Evolutionary conservation across 2,329 filamentous ascomycete genomes (phyloP).

Genomic region (Orbilia oligospora): DNA sequence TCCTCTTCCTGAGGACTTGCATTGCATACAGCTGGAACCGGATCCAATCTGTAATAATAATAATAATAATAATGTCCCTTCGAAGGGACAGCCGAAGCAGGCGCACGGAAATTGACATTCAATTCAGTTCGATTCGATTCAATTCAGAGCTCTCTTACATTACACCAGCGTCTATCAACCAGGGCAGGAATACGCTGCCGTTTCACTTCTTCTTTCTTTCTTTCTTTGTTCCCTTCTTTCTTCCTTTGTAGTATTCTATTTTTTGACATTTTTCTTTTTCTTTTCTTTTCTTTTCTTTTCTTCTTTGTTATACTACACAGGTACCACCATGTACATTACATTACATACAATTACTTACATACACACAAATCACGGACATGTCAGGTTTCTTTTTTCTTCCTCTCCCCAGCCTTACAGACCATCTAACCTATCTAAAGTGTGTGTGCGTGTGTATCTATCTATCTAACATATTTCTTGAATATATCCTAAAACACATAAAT

Average conservation of each 20-base stretch:
- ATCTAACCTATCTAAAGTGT: too few relatives aligned
- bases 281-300: neutral
- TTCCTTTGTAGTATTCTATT: too few relatives aligned
- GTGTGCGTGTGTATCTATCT: too few relatives aligned
- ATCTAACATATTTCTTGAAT: too few relatives aligned
- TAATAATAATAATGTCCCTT: too few relatives aligned
- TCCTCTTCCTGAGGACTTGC: too few relatives aligned
- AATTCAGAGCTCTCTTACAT: constrained; percentile 7
- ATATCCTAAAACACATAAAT: too few relatives aligned
- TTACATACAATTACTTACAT: neutral
- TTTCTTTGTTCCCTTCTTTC: neutral
- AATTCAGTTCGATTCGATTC: too few relatives aligned
- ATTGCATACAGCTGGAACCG: too few relatives aligned
- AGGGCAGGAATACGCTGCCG: constrained; percentile 9
- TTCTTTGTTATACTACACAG: constrained; percentile 1
- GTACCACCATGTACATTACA: constrained; percentile 33
- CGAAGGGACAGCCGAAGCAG: constrained; percentile 39
- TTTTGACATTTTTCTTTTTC: too few relatives aligned
- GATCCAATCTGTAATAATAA: too few relatives aligned
- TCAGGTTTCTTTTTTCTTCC: neutral
- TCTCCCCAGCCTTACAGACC: constrained; percentile 9
- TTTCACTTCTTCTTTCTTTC: constrained; percentile 4
- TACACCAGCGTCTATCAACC: neutral
- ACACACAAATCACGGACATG: neutral
- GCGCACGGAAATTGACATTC: constrained; percentile 45